Evolutionary conservation across 805 yeast species (phyloP).

Genomic region (Nakazawaea populi): DNA sequence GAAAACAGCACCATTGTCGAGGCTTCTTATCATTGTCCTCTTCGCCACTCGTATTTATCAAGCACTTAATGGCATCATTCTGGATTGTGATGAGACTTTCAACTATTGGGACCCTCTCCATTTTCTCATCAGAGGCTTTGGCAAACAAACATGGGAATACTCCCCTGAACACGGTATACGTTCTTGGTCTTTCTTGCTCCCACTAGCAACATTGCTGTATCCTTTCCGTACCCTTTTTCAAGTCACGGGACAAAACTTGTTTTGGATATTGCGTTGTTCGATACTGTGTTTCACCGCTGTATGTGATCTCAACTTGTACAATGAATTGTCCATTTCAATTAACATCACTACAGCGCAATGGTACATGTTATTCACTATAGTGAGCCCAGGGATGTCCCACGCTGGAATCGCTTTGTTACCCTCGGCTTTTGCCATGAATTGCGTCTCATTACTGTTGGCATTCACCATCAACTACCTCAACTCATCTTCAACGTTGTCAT

Average conservation of each 20-base stretch:
- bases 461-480: too few relatives aligned
- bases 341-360: slow-evolving; percentile 19
- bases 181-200: slow-evolving; percentile 73
- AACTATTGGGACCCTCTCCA: slow-evolving; percentile 96
- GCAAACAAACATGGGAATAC: slow-evolving; percentile 95
- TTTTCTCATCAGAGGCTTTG: slow-evolving; percentile 69
- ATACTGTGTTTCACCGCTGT: slow-evolving; percentile 33
- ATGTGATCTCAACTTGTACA: slow-evolving; percentile 50
- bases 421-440: slow-evolving; percentile 66
- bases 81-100: slow-evolving; percentile 90
- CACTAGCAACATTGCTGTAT: slow-evolving; percentile 27
- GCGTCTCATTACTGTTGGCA: slow-evolving; percentile 27
- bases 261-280: slow-evolving; percentile 47
- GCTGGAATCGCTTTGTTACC: slow-evolving; percentile 86
- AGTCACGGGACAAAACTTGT: slow-evolving; percentile 18
- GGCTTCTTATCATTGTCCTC: not conserved
- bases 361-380: slow-evolving; percentile 56
- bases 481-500: too few relatives aligned
- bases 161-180: slow-evolving; percentile 85
- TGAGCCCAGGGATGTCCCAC: slow-evolving; percentile 82
- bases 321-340: not conserved
- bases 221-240: slow-evolving; percentile 10
- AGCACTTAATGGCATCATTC: slow-evolving; percentile 58
- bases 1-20: too few relatives aligned
- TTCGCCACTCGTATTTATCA: slow-evolving; percentile 27